Evolutionary conservation across 768 basidiomycete species (phyloP), one percentile per base, ranked within the genome.

Genomic region (Sporobolomyces pararoseus): DNA sequence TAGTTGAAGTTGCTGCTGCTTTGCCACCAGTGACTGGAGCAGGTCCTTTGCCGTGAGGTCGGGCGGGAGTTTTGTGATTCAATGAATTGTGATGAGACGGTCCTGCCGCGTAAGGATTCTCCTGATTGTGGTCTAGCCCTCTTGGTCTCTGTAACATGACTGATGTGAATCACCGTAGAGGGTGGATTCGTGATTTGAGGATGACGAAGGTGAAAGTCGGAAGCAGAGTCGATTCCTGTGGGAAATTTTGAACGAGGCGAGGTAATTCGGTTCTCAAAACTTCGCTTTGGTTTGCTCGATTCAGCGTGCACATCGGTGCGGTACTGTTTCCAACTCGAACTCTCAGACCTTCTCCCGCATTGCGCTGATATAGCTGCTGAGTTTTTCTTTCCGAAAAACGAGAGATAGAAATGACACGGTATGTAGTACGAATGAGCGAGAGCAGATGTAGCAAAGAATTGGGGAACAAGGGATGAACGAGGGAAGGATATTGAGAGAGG

Each of bases 91-190:
- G 46, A 61, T 49, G 59, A 61, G 58, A 59, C 42, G 58, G 58
- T 31, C 58, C 58, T 4, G 59, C 59, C 44, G 31, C 5, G 10
- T 61, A 35, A 6, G 59, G 46, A 46, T 61, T 61, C 59, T 61
- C 59, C n/a, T 61, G 59, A 44, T 61, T 61, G 59, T 61, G 59
- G n/a, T 61, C 59, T 9, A 61, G 25, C 19, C 31, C 59, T 49
- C 59, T 29, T 6, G 59, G 37, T 25, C 59, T 23, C 50, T 61
- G 59, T 7, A 61, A 29, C 59, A 61, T 61, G 37, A 4, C 29
- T 34, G 42, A 29, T 23, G 39, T 4, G 39, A 42, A 17, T 42
- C 39, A 42, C 39, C 17, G 39, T 9, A 17, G 9, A 42, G 9
- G 17, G 39, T 17, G 39, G 17, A 42, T 42, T 42, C n/a, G 39